Conservation (phyloP, 805 yeast species). For the Yamadazyma insecticola region DNA sequence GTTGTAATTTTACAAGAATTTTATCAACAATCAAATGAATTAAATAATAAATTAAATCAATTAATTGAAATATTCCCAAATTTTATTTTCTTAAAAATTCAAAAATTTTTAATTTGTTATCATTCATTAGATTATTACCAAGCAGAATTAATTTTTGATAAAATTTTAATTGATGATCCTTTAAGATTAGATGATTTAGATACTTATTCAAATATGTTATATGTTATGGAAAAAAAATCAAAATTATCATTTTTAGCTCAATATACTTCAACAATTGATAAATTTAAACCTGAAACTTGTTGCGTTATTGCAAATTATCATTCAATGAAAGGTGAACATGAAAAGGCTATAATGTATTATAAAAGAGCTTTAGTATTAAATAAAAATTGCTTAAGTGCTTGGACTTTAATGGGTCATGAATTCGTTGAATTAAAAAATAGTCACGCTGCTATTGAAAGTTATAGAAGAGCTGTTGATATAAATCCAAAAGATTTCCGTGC, state of each 20-base stretch:
- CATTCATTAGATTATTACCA: constrained; percentile 80
- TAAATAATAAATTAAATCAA: constrained; percentile 42
- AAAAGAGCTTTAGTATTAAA: constrained; percentile 82
- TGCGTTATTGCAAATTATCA: constrained; percentile 92
- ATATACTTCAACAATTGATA: constrained; percentile 74
- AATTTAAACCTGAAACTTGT: constrained; percentile 89
- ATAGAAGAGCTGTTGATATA: constrained; percentile 87
- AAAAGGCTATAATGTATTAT: constrained; percentile 88
- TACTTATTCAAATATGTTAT: constrained; percentile 87
- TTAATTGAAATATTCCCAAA: constrained; percentile 60
- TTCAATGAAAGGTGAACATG: constrained; percentile 88
- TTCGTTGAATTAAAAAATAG: constrained; percentile 93
- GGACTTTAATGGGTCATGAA: constrained; percentile 99
- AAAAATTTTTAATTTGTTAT: constrained; percentile 76
- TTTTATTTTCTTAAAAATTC: constrained; percentile 70
- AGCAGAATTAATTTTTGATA: constrained; percentile 77
- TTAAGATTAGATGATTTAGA: constrained; percentile 87
- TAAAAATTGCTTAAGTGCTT: constrained; percentile 78
- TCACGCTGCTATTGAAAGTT: constrained; percentile 95
- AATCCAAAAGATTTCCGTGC: constrained; percentile 88
- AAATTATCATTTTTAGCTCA: constrained; percentile 87
- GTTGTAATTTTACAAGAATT: constrained; percentile 72
- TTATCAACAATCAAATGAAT: constrained; percentile 44
- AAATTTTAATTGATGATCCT: constrained; percentile 70
- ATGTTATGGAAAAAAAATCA: constrained; percentile 85